Evolutionary conservation across 805 yeast species (phyloP).

Genomic region (Ogataea zsoltii): DNA sequence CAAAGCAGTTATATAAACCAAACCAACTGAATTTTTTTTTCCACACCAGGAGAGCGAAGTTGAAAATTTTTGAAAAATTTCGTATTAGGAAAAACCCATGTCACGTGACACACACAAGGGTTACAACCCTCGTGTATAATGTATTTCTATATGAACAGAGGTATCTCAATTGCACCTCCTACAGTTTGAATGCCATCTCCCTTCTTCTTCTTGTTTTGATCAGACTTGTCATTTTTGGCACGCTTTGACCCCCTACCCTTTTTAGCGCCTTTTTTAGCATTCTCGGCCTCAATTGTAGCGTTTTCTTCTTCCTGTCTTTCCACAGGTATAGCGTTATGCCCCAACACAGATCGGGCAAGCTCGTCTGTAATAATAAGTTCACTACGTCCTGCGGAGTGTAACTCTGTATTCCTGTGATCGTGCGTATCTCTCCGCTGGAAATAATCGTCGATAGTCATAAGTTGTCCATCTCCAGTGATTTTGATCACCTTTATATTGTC

Average conservation of each 20-base stretch:
- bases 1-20: neutral
- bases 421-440: slow-evolving; percentile 9
- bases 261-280: neutral
- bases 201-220: slow-evolving; percentile 14
- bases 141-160: slow-evolving; percentile 37
- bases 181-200: slow-evolving; percentile 35
- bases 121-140: slow-evolving; percentile 6
- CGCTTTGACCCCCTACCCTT: neutral
- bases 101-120: slow-evolving; percentile 20
- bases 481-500: slow-evolving; percentile 31
- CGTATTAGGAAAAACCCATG: neutral
- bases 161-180: slow-evolving; percentile 48
- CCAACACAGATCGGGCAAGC: slow-evolving; percentile 30
- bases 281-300: neutral
- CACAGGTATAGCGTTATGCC: slow-evolving; percentile 12
- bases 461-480: slow-evolving; percentile 29
- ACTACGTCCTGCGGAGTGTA: slow-evolving; percentile 6
- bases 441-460: slow-evolving; percentile 33
- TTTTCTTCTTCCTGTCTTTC: neutral
- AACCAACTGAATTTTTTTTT: slow-evolving; percentile 1
- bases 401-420: neutral
- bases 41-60: neutral
- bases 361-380: slow-evolving; percentile 27
- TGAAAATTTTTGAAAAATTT: slow-evolving; percentile 7
- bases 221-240: neutral